Evolutionary conservation across 441 rosid species (phyloP).

Genomic region (Syzygium syzygioides): DNA sequence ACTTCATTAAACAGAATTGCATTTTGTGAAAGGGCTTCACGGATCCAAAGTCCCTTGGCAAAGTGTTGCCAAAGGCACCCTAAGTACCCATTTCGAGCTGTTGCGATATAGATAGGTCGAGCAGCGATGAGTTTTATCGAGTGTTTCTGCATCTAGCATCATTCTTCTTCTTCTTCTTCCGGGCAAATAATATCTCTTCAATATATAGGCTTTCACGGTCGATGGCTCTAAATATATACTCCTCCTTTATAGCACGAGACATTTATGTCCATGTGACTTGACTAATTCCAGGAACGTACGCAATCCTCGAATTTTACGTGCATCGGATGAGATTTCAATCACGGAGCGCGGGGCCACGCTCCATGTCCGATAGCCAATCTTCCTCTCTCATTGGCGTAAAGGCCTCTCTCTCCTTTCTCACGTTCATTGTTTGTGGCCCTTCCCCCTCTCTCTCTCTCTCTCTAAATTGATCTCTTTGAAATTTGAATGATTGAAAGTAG

Average conservation of each 20-base stretch:
- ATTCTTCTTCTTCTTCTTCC: no score
- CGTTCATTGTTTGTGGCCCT: not conserved
- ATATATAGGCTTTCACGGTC: not conserved
- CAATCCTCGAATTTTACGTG: not conserved
- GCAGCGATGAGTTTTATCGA: not conserved
- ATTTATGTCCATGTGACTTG: no score
- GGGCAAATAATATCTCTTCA: not conserved
- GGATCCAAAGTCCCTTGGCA: not conserved
- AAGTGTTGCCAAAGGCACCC: not conserved
- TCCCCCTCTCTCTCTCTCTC: not conserved
- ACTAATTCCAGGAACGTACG: no score
- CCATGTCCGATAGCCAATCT: not conserved
- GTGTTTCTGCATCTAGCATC: not conserved
- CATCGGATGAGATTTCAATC: not conserved
- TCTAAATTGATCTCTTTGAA: not conserved
- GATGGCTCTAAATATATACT: not conserved
- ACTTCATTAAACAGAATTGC: not conserved
- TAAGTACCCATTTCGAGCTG: rapidly evolving
- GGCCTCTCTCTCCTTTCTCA: not conserved
- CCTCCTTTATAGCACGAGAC: not conserved
- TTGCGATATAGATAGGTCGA: rapidly evolving
- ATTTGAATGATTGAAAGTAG: not conserved
- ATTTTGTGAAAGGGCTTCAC: not conserved
- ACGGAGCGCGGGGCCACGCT: no score
- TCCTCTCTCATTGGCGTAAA: not conserved